These are phyloP conservation scores for Chaetomiaceae sp. DNA, from an alignment of 2,329 filamentous ascomycete species.

Conservation along the genomic window DNA sequence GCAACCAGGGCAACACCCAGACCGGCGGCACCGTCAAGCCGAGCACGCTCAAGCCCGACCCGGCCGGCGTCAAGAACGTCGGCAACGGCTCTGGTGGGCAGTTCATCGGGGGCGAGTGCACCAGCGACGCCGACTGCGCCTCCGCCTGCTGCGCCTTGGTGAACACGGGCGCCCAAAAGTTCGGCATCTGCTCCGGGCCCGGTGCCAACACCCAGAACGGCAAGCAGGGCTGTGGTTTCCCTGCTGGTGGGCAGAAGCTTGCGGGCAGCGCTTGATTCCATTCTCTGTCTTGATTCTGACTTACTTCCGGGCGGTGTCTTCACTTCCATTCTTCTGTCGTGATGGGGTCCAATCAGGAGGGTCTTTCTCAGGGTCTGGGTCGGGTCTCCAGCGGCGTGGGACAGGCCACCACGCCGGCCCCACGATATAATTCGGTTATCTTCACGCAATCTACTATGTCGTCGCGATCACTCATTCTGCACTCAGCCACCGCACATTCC, in stretches of 20 bases:
- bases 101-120: constrained; percentile 32
- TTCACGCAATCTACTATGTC: too few relatives aligned
- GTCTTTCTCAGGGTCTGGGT: too few relatives aligned
- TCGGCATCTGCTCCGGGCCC: constrained; percentile 29
- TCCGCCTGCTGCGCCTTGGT: constrained; percentile 30
- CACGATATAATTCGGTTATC: too few relatives aligned
- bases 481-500: too few relatives aligned
- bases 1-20: not conserved
- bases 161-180: constrained; percentile 19
- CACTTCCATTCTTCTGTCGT: too few relatives aligned
- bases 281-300: too few relatives aligned
- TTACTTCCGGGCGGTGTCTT: too few relatives aligned
- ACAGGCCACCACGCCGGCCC: too few relatives aligned
- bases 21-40: constrained; percentile 11
- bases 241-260: constrained; percentile 12
- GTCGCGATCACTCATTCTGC: too few relatives aligned
- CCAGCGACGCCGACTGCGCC: constrained; percentile 29
- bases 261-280: not conserved
- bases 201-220: constrained; percentile 28
- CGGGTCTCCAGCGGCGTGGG: too few relatives aligned
- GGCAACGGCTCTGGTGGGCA: constrained; percentile 27
- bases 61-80: constrained; percentile 33
- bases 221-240: constrained; percentile 30
- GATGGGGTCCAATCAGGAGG: too few relatives aligned
- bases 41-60: constrained; percentile 20